Base-by-base conservation (phyloP, 768 basidiomycete genomes). In the Dacryopinax primogenitus region DNA sequence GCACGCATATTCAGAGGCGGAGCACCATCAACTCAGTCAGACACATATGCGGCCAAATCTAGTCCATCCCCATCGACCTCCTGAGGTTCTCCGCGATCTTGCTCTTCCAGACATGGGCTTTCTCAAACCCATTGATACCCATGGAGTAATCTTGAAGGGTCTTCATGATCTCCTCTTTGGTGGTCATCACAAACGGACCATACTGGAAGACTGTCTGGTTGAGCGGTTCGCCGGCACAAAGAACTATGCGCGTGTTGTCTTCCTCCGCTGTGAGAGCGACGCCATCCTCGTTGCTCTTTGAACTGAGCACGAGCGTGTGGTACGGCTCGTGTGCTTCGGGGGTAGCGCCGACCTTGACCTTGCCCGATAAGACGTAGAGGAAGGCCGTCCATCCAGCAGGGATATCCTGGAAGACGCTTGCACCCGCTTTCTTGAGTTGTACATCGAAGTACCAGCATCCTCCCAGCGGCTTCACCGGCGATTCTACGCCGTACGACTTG, bases 371-470 rank as follows among this genome's bases (percentile, higher is more conserved):
- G 90, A 90, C 80, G 73, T 93, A 95, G 30, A 87, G 77, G 72
- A 97, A 96, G 0, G 88, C 74, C 4, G 92, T 96, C 95, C 95
- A 98, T 18, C 86, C 87, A n/a, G 77, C 69, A 3, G 89, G 93
- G 39, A 97, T 78, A 11, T 86, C 83, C 73, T 94, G 94, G 78
- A 90, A 95, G 33, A 91, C 80, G 33, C 73, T 78, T 28, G 72
- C 73, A 1, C 82, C 84, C 33, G 83, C 80, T 66, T 81, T 80
- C 30, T 80, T 76, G 73, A 94, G 85, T 66, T 77, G 83, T 67
- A 87, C 76, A 71, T 94, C 90, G 77, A 94, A 86, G 75, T 84
- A 96, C 90, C 91, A 94, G 75, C 92, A 94, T 3, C 94, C 94
- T 13, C 94, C 94, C 0, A 93, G 81, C 0, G 91, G 91, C 61